Evolutionary conservation across 176 grass and related monocot species (phyloP), one percentile per base, ranked within the genome.

Genomic region (Eleusine indica): DNA sequence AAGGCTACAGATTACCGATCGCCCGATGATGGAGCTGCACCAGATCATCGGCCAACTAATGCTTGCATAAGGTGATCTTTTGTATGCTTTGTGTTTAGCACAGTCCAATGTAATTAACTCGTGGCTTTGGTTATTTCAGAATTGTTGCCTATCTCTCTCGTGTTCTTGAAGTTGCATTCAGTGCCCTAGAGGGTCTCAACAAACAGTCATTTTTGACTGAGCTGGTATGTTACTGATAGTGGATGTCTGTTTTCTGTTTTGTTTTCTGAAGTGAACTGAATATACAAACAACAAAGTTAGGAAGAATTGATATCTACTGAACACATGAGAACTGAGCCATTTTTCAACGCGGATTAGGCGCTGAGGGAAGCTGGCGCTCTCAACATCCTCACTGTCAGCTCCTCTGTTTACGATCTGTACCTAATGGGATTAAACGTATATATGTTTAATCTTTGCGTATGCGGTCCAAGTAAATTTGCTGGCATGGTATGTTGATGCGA

Each of bases 191-290:
- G 88, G 96, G 96, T 81, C 91, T 99, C 78, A 99, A 99, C 70
- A 99, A 99, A 82, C 96, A 99, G 49, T 99, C 96, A 81, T 99
- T 99, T 94, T 91, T 99, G 83, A 99, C 91, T 64, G 96, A 99
- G 72, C 80, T 99, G 85, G 96, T 99, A 94, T 61, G 86, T 63
- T 78, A 82, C 15, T 65, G n/a, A 71, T 84, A 71, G 52, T 60
- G 22, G n/a, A 81, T 76, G 28, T 77, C 77, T 7, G 75, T 49
- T 76, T 75, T 42, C 37, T 25, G 35, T 79, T 9, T 75, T 80
- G 28, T 77, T 19, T 80, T 62, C 49, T 9, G 6, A 7, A 7
- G 65, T 70, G 43, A 78, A 63, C 58, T 76, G 51, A 19, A n/a
- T 40, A 42, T 51, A 25, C 42, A 78, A 83, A 39, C 63, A 70